Percentiles rank a stretch among this genome's conserved stretches.
Evolutionary conservation across 73 alveolate species (phyloP).

Genomic region (Tetrahymena malaccensis): DNA sequence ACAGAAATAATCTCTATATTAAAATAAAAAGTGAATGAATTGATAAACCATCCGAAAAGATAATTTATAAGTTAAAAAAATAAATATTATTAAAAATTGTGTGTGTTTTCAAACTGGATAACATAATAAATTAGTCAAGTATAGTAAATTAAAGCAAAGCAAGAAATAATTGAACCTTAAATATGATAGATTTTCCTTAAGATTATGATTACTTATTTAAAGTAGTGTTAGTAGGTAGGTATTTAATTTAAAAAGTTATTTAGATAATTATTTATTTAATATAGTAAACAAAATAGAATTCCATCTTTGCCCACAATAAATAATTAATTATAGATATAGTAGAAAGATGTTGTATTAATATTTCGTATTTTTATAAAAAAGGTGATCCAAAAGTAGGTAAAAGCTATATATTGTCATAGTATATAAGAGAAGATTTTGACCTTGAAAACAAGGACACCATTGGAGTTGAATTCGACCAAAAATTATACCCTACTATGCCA

Average conservation of each 20-base stretch:
- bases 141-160: neutral
- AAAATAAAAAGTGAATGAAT: too few relatives aligned
- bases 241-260: neutral
- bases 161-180: neutral
- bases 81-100: too few relatives aligned
- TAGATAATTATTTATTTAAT: neutral
- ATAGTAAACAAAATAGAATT: neutral
- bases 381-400: neutral
- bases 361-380: neutral
- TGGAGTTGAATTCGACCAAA: neutral
- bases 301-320: neutral
- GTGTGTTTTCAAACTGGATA: neutral
- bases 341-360: neutral
- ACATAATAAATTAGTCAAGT: neutral
- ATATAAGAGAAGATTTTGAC: neutral
- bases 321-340: too few relatives aligned
- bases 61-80: neutral
- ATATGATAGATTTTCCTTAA: neutral
- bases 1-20: too few relatives aligned
- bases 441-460: neutral
- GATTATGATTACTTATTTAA: neutral
- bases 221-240: neutral
- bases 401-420: neutral
- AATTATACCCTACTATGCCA: neutral
- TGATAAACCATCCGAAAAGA: neutral